Evolutionary conservation across 176 grass and related monocot genomes (phyloP).

Genomic region (Oryza coarctata): DNA sequence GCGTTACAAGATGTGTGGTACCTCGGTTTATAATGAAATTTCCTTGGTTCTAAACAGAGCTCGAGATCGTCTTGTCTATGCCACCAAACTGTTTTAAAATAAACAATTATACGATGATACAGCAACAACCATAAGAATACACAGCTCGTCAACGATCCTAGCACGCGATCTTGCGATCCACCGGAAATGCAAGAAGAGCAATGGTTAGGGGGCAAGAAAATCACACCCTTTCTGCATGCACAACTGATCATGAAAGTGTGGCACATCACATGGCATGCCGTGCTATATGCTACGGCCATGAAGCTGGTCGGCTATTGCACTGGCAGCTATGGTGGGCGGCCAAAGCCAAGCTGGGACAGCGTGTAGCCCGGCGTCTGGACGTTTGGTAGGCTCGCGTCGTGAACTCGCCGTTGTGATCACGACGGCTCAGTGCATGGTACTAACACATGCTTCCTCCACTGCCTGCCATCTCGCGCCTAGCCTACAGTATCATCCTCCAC

Average conservation of each 20-base stretch:
- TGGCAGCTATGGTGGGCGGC: background rate
- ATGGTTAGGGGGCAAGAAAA: background rate
- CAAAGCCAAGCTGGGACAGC: background rate
- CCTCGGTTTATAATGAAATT: too few species aligned
- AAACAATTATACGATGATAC: too few species aligned
- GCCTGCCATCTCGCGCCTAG: background rate
- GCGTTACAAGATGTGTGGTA: too few species aligned
- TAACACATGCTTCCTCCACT: background rate
- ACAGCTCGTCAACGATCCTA: too few species aligned
- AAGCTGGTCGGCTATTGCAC: background rate
- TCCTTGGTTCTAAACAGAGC: too few species aligned
- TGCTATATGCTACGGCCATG: background rate
- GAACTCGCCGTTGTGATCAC: slow-evolving; percentile 10
- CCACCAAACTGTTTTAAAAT: background rate
- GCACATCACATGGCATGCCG: background rate
- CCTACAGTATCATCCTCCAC: background rate
- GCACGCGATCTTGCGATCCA: background rate
- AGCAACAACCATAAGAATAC: too few species aligned
- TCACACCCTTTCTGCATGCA: background rate
- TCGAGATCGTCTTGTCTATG: too few species aligned
- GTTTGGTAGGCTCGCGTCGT: background rate
- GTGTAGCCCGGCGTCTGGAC: slow-evolving; percentile 9
- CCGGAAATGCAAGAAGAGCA: background rate
- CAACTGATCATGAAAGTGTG: background rate
- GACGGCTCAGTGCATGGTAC: slow-evolving; percentile 14